phyloP scores from a whole-genome alignment of 1,139 yeast species.

The Diutina scorzettiae region DNA sequence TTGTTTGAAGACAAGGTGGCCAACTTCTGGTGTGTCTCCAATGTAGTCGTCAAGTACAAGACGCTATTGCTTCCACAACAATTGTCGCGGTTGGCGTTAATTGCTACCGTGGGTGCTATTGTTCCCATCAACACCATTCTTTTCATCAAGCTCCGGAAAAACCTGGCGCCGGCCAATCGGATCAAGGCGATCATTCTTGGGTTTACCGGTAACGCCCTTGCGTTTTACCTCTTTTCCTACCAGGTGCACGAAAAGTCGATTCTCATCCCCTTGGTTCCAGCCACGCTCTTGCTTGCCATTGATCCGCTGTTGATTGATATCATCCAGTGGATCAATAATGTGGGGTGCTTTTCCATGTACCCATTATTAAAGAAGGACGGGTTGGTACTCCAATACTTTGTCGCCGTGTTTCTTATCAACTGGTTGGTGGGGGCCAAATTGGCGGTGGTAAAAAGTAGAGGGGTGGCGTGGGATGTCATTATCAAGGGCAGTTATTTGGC shows the following conservation, averaged over 20 bases:
- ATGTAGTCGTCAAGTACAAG: constrained; percentile 63
- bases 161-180: constrained; percentile 6
- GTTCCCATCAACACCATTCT: constrained; percentile 32
- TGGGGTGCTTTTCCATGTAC: constrained; percentile 76
- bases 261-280: constrained; percentile 76
- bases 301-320: constrained; percentile 53
- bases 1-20: constrained; percentile 98
- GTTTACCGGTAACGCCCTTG: constrained; percentile 73
- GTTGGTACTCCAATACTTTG: constrained; percentile 58
- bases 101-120: constrained; percentile 53
- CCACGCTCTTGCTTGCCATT: constrained; percentile 50
- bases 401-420: constrained; percentile 52
- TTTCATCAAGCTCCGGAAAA: constrained; percentile 11
- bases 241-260: constrained; percentile 93
- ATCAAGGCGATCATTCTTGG: constrained; percentile 40
- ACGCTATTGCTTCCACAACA: constrained; percentile 40
- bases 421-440: constrained; percentile 62
- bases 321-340: constrained; percentile 78
- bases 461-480: constrained; percentile 27
- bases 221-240: constrained; percentile 81
- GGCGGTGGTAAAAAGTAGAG: constrained; percentile 42
- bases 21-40: constrained; percentile 91
- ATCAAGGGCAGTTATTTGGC: constrained; percentile 28
- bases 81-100: constrained; percentile 50
- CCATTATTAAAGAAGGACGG: constrained; percentile 76